Evolutionary conservation across 2,329 filamentous ascomycete species (phyloP), one percentile per base, ranked within the genome.

Genomic region (Orbilia brochopaga): DNA sequence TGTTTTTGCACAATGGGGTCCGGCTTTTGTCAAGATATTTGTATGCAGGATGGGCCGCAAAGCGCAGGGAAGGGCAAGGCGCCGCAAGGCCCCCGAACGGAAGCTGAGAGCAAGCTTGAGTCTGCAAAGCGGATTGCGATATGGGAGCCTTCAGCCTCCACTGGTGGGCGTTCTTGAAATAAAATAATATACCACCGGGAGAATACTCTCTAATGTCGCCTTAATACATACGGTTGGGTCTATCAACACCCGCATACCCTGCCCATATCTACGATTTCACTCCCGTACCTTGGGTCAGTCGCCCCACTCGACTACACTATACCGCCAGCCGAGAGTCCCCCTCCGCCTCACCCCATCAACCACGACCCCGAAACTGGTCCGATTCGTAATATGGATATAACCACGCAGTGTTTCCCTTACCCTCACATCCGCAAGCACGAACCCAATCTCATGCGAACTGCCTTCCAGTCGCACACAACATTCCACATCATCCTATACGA

Each of bases 1-100:
- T 70, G 65, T 70, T 70, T 17, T 30, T 70, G 11, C 58, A 70
- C 30, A 70, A 63, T 13, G 65, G 65, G 0, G 63, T 70, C 30
- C 23, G 58, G 15, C 44, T n/a, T 70, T 8, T 58, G 53, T 21
- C 58, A 53, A 30, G 58, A 70, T 8, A 10, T 70, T 2, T 55
- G 63, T 13, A 35, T 70, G 1, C 52, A 54, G 6, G 51, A 46
- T 37, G 53, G n/a, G n/a, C n/a, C n/a, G n/a, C n/a, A 2, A 27
- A 11, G 17, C 5, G 6, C 23, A 2, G 37, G 19, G 1, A 70
- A 63, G 24, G 65, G 58, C 0, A 70, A 70, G 15, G 54, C 15
- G 17, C 13, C 58, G 3, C 52, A 57, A 19, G 23, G 3, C 1
- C 46, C 35, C 8, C 46, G 54, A 19, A 64, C 58, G 1, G 65